Conservation (phyloP, 192 early-diverging fungal genomes). For the Entomortierella lignicola region DNA sequence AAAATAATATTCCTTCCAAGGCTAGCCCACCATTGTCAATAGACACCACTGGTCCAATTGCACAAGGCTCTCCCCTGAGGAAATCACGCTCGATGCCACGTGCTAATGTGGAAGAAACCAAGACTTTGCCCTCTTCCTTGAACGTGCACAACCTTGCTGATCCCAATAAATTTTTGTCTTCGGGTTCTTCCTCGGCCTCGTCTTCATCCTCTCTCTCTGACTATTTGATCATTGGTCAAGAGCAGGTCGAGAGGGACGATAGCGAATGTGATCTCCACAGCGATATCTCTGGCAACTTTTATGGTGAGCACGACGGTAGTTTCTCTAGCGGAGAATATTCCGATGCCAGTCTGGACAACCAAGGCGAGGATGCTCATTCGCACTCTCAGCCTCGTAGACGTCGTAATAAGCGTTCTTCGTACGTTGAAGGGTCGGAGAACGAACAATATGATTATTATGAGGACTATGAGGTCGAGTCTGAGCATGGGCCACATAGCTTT, state of each 20-base stretch:
- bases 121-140: background rate
- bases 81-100: background rate
- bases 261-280: constrained; percentile 15
- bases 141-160: background rate
- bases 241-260: constrained; percentile 30
- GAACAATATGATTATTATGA: background rate
- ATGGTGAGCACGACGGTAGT: background rate
- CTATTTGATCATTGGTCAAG: constrained; percentile 41
- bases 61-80: background rate
- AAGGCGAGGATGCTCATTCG: background rate
- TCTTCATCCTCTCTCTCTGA: constrained; percentile 21
- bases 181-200: background rate
- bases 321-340: background rate
- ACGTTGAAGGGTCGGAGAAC: background rate
- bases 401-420: background rate
- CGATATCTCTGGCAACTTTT: constrained; percentile 11
- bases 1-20: background rate
- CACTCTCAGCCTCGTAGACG: background rate
- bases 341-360: constrained; percentile 21
- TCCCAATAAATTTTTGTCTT: background rate
- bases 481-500: background rate
- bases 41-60: background rate
- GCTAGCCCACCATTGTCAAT: background rate
- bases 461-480: background rate
- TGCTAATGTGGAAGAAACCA: background rate